These are phyloP conservation scores for Kodamaea hsintzibuensis DNA, from an alignment of 805 yeast species.

Conservation along the genomic window DNA sequence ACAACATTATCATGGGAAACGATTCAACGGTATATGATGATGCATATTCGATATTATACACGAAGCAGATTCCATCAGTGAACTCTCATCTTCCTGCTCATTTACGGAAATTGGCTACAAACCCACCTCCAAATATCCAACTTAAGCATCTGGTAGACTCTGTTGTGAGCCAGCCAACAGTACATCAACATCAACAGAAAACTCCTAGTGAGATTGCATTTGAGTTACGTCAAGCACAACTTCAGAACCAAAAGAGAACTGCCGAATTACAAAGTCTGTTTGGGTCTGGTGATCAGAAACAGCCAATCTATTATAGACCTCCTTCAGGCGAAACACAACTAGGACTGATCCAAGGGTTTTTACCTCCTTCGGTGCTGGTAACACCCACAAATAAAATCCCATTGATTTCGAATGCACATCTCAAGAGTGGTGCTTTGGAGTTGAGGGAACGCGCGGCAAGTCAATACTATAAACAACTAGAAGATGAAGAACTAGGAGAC, in stretches of 20 bases:
- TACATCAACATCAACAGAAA: neutral
- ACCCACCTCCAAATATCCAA: constrained; percentile 12
- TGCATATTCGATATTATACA: constrained; percentile 11
- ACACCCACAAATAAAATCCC: constrained; percentile 6
- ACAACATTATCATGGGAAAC: constrained; percentile 2
- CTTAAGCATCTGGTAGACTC: constrained; percentile 3
- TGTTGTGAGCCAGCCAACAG: neutral
- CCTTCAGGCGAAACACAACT: constrained; percentile 28
- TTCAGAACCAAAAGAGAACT: neutral
- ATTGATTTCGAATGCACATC: neutral
- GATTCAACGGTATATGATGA: constrained; percentile 17
- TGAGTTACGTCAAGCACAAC: constrained; percentile 3
- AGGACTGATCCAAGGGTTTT: constrained; percentile 24
- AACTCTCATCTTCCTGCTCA: neutral
- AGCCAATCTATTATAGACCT: constrained; percentile 33
- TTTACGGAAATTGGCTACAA: constrained; percentile 13
- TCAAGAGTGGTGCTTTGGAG: neutral
- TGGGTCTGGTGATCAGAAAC: constrained; percentile 6
- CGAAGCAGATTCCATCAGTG: constrained; percentile 2
- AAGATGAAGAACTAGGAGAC: constrained; percentile 11
- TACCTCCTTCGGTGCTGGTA: constrained; percentile 20
- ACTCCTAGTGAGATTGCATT: constrained; percentile 9
- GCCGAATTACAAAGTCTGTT: constrained; percentile 1
- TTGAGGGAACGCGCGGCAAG: neutral
- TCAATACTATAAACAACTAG: neutral